Base-by-base conservation (phyloP, 2,329 filamentous ascomycete species). In the Fusarium piperis region DNA sequence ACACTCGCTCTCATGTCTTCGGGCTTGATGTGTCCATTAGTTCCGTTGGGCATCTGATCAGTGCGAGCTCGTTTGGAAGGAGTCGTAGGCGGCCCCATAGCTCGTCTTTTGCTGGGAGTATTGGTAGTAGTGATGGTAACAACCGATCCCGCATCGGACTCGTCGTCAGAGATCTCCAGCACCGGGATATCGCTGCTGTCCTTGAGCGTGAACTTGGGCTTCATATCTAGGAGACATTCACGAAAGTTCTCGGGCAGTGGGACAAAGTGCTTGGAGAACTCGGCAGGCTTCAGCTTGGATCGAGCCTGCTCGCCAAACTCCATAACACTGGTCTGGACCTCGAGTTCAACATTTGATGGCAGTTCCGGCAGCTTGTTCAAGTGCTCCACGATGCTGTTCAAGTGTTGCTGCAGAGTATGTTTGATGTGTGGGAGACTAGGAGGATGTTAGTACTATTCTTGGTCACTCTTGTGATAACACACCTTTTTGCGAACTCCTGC, bases 361-460 rank as follows among this genome's bases (percentile, higher is more conserved):
- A 93, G 87, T 38, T 93, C 91, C 0, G 93, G 93, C 0, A 95
- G 85, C 0, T 80, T 81, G 0, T 78, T 70, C 0, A 97, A 84
- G 62, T 92, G 82, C 0, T 76, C 73, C 2, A 89, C 83, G 3
- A 94, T 88, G 0, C 83, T 77, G 0, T 79, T 68, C 0, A 92
- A 84, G 6, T 88, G 83, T 0, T 74, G 71, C 5, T 86, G 81
- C 0, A 89, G 82, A 53, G 90, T 90, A 1, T 81, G 80, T 65
- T 88, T 81, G 79, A 91, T 83, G 78, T 86, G 78, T 74, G 90
- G 74, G 80, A 92, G 39, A 38, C 84, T 85, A 23, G 6, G 26
- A 68, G 11, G 7, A 9, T 77, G 72, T 74, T 63, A 78, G 65
- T 35, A 6, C 35, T 38, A 12, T 57, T 4, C 48, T 18, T 6